Conservation (phyloP, 352 stramenopile genomes). For the Globisporangium ultimum region DNA sequence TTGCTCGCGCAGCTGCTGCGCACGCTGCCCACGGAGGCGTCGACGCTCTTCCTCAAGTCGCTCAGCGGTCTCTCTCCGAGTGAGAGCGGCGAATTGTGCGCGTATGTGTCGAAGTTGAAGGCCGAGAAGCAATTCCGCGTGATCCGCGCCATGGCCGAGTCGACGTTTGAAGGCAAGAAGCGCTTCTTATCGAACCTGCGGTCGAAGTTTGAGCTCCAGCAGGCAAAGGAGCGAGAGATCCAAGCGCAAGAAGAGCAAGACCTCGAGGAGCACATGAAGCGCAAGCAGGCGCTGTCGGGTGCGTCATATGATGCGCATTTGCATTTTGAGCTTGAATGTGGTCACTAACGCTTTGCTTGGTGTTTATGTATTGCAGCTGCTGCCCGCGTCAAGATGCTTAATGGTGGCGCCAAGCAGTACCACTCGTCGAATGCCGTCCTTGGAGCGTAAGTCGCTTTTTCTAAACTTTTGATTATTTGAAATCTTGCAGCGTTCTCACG, state of each 20-base stretch:
- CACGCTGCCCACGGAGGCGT: constrained; percentile 67
- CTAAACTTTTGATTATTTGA: neutral
- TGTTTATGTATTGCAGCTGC: constrained; percentile 32
- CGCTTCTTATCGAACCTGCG: constrained; percentile 68
- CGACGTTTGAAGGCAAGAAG: constrained; percentile 74
- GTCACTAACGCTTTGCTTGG: neutral
- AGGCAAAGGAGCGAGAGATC: constrained; percentile 48
- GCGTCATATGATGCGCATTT: constrained; percentile 6
- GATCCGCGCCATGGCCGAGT: constrained; percentile 81
- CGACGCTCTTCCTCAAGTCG: constrained; percentile 69
- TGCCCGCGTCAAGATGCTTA: constrained; percentile 66
- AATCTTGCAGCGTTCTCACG: too few species aligned
- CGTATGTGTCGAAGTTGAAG: constrained; percentile 68
- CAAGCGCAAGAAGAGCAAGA: constrained; percentile 55
- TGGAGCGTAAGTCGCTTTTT: constrained; percentile 18
- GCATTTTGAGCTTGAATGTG: neutral
- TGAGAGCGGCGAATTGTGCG: constrained; percentile 73
- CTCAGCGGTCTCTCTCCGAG: constrained; percentile 67
- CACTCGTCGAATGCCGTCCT: constrained; percentile 73
- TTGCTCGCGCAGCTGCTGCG: constrained; percentile 72
- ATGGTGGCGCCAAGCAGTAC: constrained; percentile 56
- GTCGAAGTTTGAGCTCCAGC: constrained; percentile 68
- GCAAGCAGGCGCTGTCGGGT: constrained; percentile 71
- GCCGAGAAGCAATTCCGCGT: constrained; percentile 85
- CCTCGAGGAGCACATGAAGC: constrained; percentile 63